Base-by-base conservation (phyloP, 805 yeast genomes). In the Yarrowia sp. region DNA sequence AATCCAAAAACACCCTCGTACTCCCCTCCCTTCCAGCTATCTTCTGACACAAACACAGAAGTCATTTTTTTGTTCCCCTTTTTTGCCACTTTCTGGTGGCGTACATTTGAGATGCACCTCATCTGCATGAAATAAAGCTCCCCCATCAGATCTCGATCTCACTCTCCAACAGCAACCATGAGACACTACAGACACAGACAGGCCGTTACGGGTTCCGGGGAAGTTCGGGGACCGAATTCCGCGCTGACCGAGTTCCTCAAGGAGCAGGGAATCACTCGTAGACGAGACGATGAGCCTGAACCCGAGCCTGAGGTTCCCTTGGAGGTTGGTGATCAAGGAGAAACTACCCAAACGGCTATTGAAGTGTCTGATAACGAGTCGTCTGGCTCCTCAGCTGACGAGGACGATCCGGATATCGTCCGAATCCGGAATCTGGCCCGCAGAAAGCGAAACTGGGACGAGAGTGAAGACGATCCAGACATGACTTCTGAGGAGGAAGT, bases 191-290 rank as follows among this genome's bases (percentile, higher is more conserved):
- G 67, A 49, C 67, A 63, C 48, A 19, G 67, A 63, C 14, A 19
- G 26, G 56, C 59, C 3, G 43, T 26, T 8, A 38, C 65, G 0
- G 64, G 61, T 15, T 53, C 38, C 1, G 65, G 63, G 5, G 67
- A 72, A 3, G 76, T 76, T 2, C 97, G 55, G 4, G 78, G 78
- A 1, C 78, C 78, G 10, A 91, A 91, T 80, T 89, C 96, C 72
- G 98, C 98, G 0, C 81, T 93, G 72, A 93, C 97, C 0, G 95
- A 90, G 77, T 93, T 93, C 74, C 82, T 93, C 70, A 82, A 92
- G 63, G 91, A 89, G 69, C 97, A 92, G 77, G 98, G 98, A 43
- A 93, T 93, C 79, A 89, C 82, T 74, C 42, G 92, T 97, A 0
- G 92, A 87, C 69, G 87, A 86, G 50, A 92, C 92, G 74, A 79